Percentiles rank a stretch among this genome's conserved stretches.
These are phyloP conservation scores for Urostyla sp. DNA, from an alignment of 73 alveolate species.

Conservation along the genomic window DNA sequence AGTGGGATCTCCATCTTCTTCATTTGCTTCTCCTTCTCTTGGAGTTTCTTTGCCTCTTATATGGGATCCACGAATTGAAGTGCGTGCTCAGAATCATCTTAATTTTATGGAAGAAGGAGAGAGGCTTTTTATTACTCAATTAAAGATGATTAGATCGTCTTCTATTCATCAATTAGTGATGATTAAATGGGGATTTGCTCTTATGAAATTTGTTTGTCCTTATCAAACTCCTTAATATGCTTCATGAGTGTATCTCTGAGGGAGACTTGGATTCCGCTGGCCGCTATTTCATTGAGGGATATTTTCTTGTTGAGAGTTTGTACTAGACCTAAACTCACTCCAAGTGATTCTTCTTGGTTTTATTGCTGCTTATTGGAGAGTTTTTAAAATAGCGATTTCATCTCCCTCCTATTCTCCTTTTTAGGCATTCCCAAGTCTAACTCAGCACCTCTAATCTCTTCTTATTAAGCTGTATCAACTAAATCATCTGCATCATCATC, in stretches of 20 bases:
- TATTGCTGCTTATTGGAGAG: not conserved
- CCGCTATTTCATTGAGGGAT: constrained; percentile 20
- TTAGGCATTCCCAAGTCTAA: constrained; percentile 4
- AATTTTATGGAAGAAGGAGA: not conserved
- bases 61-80: constrained; percentile 22
- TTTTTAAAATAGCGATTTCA: constrained; percentile 1
- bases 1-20: constrained; percentile 25
- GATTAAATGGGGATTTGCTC: not conserved
- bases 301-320: not conserved
- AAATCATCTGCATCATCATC: constrained; percentile 8
- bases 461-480: not conserved
- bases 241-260: not conserved
- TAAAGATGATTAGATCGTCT: not conserved
- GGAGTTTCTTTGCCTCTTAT: not conserved
- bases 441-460: not conserved
- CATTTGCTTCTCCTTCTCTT: constrained; percentile 11
- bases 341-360: not conserved
- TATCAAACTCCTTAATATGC: not conserved
- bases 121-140: not conserved
- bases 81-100: constrained; percentile 17
- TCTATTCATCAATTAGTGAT: not conserved
- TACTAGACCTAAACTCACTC: not conserved
- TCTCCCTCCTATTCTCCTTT: constrained; percentile 16
- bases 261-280: constrained; percentile 12
- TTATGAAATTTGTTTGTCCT: not conserved